Base-by-base conservation (phyloP, 495 filamentous ascomycete genomes). In the Neurospora sp. region DNA sequence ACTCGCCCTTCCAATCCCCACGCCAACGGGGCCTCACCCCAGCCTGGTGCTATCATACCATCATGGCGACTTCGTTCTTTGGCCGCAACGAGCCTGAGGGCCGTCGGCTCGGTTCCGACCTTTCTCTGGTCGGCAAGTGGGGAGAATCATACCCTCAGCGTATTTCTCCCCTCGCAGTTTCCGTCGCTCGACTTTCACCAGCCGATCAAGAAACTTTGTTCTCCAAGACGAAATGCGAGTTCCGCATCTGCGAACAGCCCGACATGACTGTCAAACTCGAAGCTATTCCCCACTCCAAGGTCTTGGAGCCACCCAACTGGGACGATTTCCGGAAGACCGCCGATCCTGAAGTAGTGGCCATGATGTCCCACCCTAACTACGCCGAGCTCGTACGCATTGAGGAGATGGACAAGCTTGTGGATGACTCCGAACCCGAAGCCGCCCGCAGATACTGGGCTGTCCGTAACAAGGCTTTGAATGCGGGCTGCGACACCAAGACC, bases 121-220 rank as follows among this genome's bases (percentile, higher is more conserved):
- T 80, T 22, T 37, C 66, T 10, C 69, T 77, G 3, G 20, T 80
- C 11, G 76, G 68, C 27, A 78, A 80, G 66, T 80, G 78, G 78
- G 31, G 69, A 9, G 27, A 38, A 6, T 38, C 73, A 31, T 70
- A 74, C 14, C 42, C 71, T 14, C 6, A 27, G 1, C 71, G 53
- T 20, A 48, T 71, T 2, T 70, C 74, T 18, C 37, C 69, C 12
- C 73, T 31, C 31, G 68, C 71, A 8, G 75, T 70, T 46, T 40
- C 72, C 11, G 72, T 80, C 18, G 73, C 78, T 10, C 53, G 74
- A 41, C 75, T 80, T 5, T 79, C 79, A 1, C 22, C 40, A 4
- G 39, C 69, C 4, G 78, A 79, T 53, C 75, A 76, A 14, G 66
- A 68, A 3, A 74, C 73, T 9, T 69, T 80, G 2, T 79, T 80